Evolutionary conservation across 805 yeast genomes (phyloP).

Genomic region (Candida palmyrensis): DNA sequence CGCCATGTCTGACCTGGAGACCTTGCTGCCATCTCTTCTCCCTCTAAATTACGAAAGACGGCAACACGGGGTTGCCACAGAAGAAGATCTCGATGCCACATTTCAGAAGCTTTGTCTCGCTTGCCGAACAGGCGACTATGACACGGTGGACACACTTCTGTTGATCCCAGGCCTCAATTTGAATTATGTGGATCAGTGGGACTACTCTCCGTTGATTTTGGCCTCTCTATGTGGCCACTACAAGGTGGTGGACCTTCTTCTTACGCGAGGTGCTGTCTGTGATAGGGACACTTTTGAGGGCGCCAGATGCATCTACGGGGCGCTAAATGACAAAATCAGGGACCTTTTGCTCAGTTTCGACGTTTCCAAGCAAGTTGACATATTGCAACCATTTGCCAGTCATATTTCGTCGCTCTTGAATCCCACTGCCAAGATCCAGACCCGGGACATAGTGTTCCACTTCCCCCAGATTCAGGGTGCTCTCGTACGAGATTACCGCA

Average conservation of each 20-base stretch:
- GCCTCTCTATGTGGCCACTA: slow-evolving; percentile 76
- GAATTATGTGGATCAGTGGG: slow-evolving; percentile 63
- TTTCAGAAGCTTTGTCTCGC: slow-evolving; percentile 50
- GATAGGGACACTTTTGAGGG: slow-evolving; percentile 82
- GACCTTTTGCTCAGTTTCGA: slow-evolving; percentile 54
- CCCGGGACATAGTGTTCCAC: slow-evolving; percentile 26
- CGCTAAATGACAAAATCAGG: slow-evolving; percentile 62
- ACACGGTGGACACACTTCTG: slow-evolving; percentile 53
- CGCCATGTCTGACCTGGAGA: too few species aligned
- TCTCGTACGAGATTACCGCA: slow-evolving; percentile 8
- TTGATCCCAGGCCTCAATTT: slow-evolving; percentile 35
- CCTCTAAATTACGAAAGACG: too few species aligned
- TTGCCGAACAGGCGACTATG: slow-evolving; percentile 66
- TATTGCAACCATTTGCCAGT: slow-evolving; percentile 66
- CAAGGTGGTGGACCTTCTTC: slow-evolving; percentile 52
- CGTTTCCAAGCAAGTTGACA: slow-evolving; percentile 63
- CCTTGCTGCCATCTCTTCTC: too few species aligned
- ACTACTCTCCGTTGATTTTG: slow-evolving; percentile 68
- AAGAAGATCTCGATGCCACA: too few species aligned
- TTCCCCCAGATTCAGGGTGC: slow-evolving; percentile 14
- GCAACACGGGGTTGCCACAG: too few species aligned
- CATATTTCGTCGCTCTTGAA: slow-evolving; percentile 51
- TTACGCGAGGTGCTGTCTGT: slow-evolving; percentile 66
- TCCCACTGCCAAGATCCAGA: slow-evolving; percentile 16
- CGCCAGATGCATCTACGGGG: slow-evolving; percentile 71